Evolutionary conservation across 768 basidiomycete species (phyloP), one percentile per base, ranked within the genome.

Genomic region (Podaxis sp.): DNA sequence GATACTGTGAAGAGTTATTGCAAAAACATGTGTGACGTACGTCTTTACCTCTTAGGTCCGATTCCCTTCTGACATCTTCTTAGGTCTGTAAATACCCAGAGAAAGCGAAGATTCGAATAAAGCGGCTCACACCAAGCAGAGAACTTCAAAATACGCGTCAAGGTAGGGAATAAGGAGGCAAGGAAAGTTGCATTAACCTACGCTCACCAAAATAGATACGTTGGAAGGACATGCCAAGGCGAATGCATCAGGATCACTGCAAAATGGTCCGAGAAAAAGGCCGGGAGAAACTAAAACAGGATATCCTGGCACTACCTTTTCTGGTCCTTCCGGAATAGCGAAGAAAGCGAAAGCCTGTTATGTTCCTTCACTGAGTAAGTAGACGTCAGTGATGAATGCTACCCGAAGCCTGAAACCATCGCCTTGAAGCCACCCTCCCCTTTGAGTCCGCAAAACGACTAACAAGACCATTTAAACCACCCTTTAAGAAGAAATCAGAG

Each of bases 31-130:
- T 94, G 93, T 67, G 93, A 94, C 70, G 92, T 92, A 68, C 25
- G 86, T 67, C 11, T 5, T 37, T 41, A 41, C 9, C 55, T 51
- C 25, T 8, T n/a, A 2, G 60, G 17, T 2, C 12, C 27, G 11
- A 22, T 50, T 53, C 60, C 59, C 57, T 7, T 13, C 36, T 51
- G 36, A 33, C 17, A 22, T 37, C 27, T 27, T 11, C 11, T 9
- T 59, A 93, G 92, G 81, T 92, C 2, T 94, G 93, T 76, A 91
- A 89, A 73, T 85, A 86, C 65, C 89, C 90, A 0, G 86, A 87
- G 24, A 92, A 87, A 74, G 82, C 85, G 0, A 78, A 71, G 56
- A 74, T 71, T 2, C 80, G 80, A 27, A 80, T 82, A 60, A 68
- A 65, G 25, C 81, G 79, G n/a, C 77, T 93, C 3, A 82, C 85